Base-by-base conservation (phyloP, 2,329 filamentous ascomycete genomes). In the Aspergillus neoniger region DNA sequence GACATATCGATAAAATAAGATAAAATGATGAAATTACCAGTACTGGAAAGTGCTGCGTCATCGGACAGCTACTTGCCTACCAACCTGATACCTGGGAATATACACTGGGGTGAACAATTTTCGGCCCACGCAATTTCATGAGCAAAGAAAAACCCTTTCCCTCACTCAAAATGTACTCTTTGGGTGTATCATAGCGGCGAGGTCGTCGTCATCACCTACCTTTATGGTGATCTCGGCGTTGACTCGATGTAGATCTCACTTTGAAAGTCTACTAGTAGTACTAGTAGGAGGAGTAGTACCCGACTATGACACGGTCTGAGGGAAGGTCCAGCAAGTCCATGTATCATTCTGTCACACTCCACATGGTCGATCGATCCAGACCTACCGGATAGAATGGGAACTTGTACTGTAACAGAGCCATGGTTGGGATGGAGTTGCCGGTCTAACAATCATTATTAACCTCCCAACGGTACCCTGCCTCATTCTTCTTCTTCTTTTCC, bases 361-460 rank as follows among this genome's bases (percentile, higher is more conserved):
- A 63, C 62, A 21, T 12, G 25, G 47, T 28, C 47, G 25, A 32
- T 50, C 23, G 25, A 50, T 50, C 47, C 47, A 50, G 51, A 58
- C 59, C 51, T 43, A 55, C 49, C 62, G 50, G 59, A 62, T 36
- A 54, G 60, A 57, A 36, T 51, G 43, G 58, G 21, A 36, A 36
- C 58, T 60, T 60, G 59, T 65, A 58, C 64, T 66, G 70, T 66
- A 73, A 74, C 70, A 66, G 63, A 69, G 63, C 65, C 68, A 63
- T 65, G 65, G 63, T 57, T 48, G 60, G 56, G 57, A 56, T 47
- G 57, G n/a, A 30, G 25, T 15, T 38, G 47, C 60, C 56, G n/a
- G 30, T 59, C 52, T 51, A 57, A 58, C 58, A 52, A 21, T 57
- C 54, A 21, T 55, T 44, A 47, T 41, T 50, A 41, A 12, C 21